These are phyloP conservation scores for Xylariaceae sp. DNA, from an alignment of 2,329 filamentous ascomycete species.

Conservation along the genomic window DNA sequence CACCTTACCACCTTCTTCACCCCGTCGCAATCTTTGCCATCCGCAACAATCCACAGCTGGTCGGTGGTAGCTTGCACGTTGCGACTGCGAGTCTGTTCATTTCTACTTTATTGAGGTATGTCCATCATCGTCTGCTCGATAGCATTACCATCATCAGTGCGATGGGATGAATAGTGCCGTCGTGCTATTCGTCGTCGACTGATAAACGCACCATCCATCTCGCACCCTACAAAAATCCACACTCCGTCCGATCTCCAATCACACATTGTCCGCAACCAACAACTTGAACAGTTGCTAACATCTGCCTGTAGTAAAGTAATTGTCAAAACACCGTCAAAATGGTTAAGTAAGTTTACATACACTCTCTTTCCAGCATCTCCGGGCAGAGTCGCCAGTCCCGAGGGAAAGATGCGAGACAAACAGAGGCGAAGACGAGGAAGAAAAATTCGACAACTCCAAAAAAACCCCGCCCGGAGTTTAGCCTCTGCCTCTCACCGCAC, in stretches of 20 bases:
- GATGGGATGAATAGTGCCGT: background rate
- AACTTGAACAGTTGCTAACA: slow-evolving; percentile 11
- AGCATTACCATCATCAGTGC: background rate
- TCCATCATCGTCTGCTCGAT: slow-evolving; percentile 2
- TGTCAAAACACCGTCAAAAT: slow-evolving; percentile 81
- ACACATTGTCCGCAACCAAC: background rate
- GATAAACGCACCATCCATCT: background rate
- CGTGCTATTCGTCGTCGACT: background rate
- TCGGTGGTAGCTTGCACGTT: slow-evolving; percentile 28
- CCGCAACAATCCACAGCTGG: slow-evolving; percentile 29
- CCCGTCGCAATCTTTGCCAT: slow-evolving; percentile 17
- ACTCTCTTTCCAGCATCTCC: background rate
- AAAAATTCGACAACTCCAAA: slow-evolving; percentile 8
- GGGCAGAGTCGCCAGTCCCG: background rate
- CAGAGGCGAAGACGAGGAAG: slow-evolving; percentile 9
- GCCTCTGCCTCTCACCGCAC: slow-evolving; percentile 23
- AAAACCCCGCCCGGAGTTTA: slow-evolving; percentile 40
- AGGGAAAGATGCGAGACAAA: background rate
- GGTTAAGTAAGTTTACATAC: slow-evolving; percentile 79
- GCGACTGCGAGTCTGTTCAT: slow-evolving; percentile 23
- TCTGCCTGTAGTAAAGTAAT: slow-evolving; percentile 35
- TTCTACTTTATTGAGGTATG: slow-evolving; percentile 19
- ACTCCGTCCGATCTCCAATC: background rate
- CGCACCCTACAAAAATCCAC: no score
- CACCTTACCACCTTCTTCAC: slow-evolving; percentile 4